Evolutionary conservation across 495 filamentous ascomycete species (phyloP).

Genomic region (Wilcoxina mikolae): DNA sequence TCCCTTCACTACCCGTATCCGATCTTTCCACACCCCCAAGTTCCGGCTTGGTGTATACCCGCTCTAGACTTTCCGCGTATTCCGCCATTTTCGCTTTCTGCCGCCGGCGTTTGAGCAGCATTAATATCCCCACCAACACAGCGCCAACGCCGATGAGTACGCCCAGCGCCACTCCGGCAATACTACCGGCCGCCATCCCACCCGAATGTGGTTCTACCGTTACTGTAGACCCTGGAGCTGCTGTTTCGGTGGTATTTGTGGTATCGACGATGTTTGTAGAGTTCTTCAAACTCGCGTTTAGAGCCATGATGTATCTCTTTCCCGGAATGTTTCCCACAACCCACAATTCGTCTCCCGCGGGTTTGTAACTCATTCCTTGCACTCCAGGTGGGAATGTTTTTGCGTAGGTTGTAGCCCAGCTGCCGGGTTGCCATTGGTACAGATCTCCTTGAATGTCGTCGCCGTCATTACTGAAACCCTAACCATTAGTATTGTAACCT

Average conservation of each 20-base stretch:
- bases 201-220: not conserved
- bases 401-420: too few relatives aligned
- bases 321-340: not conserved
- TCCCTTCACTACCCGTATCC: too few relatives aligned
- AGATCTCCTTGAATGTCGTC: not conserved
- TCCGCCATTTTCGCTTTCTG: not conserved
- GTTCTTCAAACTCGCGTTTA: not conserved
- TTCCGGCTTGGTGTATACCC: not conserved
- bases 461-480: not conserved
- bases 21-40: not conserved
- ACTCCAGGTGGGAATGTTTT: not conserved
- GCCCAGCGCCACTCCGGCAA: not conserved
- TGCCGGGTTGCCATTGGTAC: not conserved
- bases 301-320: conserved; percentile 2
- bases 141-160: not conserved
- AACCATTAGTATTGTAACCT: not conserved
- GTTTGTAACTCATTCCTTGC: not conserved
- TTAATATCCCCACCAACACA: not conserved
- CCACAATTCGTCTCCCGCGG: conserved; percentile 1
- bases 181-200: not conserved
- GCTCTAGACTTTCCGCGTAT: not conserved
- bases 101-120: not conserved
- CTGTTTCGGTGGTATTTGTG: not conserved
- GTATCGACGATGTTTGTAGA: not conserved
- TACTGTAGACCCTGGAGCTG: not conserved